These are phyloP conservation scores for Phytopythium mirpurense DNA, from an alignment of 352 stramenopile genomes.

Conservation along the genomic window DNA sequence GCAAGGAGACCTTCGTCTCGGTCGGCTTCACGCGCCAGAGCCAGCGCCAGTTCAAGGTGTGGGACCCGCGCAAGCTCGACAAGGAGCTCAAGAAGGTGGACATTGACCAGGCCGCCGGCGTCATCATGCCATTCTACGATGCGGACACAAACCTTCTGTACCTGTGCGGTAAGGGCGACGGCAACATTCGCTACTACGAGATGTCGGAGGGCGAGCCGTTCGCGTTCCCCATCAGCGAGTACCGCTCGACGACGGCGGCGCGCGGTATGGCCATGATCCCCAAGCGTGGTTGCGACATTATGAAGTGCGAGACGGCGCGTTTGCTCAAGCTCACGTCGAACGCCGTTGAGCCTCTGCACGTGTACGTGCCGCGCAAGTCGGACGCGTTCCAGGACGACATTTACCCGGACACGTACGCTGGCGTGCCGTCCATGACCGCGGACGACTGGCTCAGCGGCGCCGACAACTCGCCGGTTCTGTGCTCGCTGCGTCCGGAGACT, in stretches of 20 bases:
- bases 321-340: constrained; percentile 96
- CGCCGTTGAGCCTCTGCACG: constrained; percentile 96
- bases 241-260: constrained; percentile 93
- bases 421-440: constrained; percentile 91
- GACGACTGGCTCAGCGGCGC: constrained; percentile 95
- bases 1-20: constrained; percentile 95
- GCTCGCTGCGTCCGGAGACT: constrained; percentile 90
- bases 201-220: constrained; percentile 95
- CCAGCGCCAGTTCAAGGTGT: constrained; percentile 91
- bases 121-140: constrained; percentile 99
- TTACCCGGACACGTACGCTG: constrained; percentile 96
- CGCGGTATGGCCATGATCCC: constrained; percentile 98
- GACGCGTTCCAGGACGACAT: constrained; percentile 99
- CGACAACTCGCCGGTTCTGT: constrained; percentile 91
- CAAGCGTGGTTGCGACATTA: constrained; percentile 98
- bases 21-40: constrained; percentile 97
- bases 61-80: constrained; percentile 86
- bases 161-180: constrained; percentile 96
- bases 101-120: constrained; percentile 97
- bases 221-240: constrained; percentile 92
- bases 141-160: constrained; percentile 97
- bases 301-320: constrained; percentile 96
- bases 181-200: constrained; percentile 99
- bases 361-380: constrained; percentile 96
- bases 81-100: constrained; percentile 93